These are phyloP conservation scores for Aspergillus bridgeri DNA, from an alignment of 495 filamentous ascomycete genomes.

Conservation along the genomic window DNA sequence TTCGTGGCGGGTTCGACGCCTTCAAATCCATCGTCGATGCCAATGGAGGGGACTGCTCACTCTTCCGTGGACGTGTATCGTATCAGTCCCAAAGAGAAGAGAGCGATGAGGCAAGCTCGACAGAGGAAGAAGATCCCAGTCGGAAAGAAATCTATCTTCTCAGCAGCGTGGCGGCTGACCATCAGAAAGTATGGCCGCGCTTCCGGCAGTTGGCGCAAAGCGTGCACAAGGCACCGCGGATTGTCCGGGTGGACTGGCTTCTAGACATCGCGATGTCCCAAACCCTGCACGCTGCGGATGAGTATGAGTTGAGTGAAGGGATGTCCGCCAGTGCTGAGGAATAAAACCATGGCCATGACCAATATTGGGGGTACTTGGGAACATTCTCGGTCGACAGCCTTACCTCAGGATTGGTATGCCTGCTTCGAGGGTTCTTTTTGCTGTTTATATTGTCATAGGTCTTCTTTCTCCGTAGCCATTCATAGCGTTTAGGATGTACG, in stretches of 20 bases:
- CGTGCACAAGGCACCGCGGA: slow-evolving; percentile 66
- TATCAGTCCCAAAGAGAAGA: slow-evolving; percentile 46
- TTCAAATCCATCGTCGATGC: slow-evolving; percentile 79
- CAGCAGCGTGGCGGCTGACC: slow-evolving; percentile 57
- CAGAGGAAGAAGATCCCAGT: slow-evolving; percentile 51
- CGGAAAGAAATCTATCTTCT: slow-evolving; percentile 76
- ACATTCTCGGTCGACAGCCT: slow-evolving; percentile 1
- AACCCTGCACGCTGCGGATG: slow-evolving; percentile 58
- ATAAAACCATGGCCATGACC: slow-evolving; percentile 12
- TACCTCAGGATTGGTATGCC: not conserved
- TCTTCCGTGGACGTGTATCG: slow-evolving; percentile 71
- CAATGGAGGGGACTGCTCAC: slow-evolving; percentile 78
- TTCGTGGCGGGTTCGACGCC: slow-evolving; percentile 76
- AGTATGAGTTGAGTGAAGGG: slow-evolving; percentile 52
- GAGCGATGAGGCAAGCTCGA: slow-evolving; percentile 47
- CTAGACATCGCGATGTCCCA: slow-evolving; percentile 87
- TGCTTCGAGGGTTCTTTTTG: slow-evolving; percentile 1
- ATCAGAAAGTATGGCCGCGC: slow-evolving; percentile 71
- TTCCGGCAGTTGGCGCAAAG: slow-evolving; percentile 74
- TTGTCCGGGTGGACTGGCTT: slow-evolving; percentile 85
- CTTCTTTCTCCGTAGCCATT: not conserved
- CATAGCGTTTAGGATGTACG: not conserved
- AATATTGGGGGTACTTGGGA: slow-evolving; percentile 10
- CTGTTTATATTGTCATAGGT: slow-evolving; percentile 1
- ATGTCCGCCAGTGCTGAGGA: slow-evolving; percentile 28